Base-by-base conservation (phyloP, 345 rosid genomes). In the Pseudoturritis turrita region DNA sequence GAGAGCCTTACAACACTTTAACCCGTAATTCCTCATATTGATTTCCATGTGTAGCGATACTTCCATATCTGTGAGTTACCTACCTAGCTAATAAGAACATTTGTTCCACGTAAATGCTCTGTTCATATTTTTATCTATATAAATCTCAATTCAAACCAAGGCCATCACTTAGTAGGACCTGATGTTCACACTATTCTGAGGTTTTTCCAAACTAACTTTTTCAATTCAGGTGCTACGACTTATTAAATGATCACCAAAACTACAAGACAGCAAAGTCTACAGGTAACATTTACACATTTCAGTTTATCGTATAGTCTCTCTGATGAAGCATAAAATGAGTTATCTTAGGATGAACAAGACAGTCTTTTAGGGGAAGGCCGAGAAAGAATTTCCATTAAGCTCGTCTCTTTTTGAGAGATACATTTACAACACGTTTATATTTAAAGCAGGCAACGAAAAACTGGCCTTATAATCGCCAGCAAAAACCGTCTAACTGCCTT, bases 401-500 rank as follows among this genome's bases (percentile, higher is more conserved):
- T 69, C 59, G 3, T 62, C 55, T 49, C 62, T 50, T 21, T 39
- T 44, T 11, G 17, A 49, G 67, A 49, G 74, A 56, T 49, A 59
- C 47, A 51, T 58, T 14, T 69, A 69, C 53, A 76, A 36, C 45
- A 68, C 1, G 37, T 15, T 47, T 28, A 7, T 21, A 51, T 39
- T 12, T n/a, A n/a, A n/a, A 44, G 71, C 75, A 75, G 54, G 62
- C 50, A 53, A 68, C 71, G 59, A 61, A 75, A 62, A 75, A 75
- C 79, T 68, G n/a, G 70, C 53, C 13, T 19, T 68, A 2, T 35
- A 62, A 45, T 45, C 15, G 70, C 79, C 70, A 68, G 79, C 65
- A 75, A 75, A 75, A 75, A 75, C 79, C 70, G 75, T 61, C 39
- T 14, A 54, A 69, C 43, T 69, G 69, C 74, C 45, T 52, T 44